A percentile compares a stretch with the other conserved stretches of the same genome.
Evolutionary conservation across 2,329 filamentous ascomycete species (phyloP).

Genomic region (Epicoccum sorghinum): DNA sequence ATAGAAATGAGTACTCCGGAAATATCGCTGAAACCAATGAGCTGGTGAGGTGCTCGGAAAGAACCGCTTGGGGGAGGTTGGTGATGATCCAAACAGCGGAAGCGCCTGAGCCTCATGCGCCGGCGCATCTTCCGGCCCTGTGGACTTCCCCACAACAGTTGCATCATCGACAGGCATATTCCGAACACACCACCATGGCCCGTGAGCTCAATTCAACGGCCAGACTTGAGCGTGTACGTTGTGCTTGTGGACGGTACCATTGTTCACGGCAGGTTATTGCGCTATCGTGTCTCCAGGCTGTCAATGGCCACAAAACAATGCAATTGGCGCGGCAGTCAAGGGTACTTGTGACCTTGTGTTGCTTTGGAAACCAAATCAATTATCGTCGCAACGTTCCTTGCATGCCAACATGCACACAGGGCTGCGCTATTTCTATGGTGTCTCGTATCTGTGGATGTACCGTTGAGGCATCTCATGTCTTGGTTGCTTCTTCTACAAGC

Average conservation of each 20-base stretch:
- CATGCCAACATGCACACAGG: slow-evolving; percentile 4
- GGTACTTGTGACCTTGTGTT: slow-evolving; percentile 10
- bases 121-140: background rate
- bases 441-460: background rate
- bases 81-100: slow-evolving; percentile 13
- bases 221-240: too few species aligned
- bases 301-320: background rate
- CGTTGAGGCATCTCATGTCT: background rate
- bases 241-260: too few species aligned
- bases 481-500: slow-evolving; percentile 26
- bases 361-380: slow-evolving; percentile 10
- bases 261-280: background rate
- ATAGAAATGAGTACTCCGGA: background rate
- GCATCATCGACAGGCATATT: slow-evolving; percentile 10
- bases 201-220: background rate
- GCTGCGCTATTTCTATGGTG: background rate
- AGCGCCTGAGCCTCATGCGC: background rate
- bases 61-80: slow-evolving; percentile 21
- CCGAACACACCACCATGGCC: background rate
- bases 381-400: slow-evolving; percentile 2
- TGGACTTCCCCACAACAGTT: slow-evolving; percentile 9
- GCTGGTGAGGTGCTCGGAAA: slow-evolving; percentile 4
- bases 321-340: background rate
- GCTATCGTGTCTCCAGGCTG: slow-evolving; percentile 5
- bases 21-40: background rate